Conservation (phyloP, 495 filamentous ascomycete species). For the Lophiotrema nucula region DNA sequence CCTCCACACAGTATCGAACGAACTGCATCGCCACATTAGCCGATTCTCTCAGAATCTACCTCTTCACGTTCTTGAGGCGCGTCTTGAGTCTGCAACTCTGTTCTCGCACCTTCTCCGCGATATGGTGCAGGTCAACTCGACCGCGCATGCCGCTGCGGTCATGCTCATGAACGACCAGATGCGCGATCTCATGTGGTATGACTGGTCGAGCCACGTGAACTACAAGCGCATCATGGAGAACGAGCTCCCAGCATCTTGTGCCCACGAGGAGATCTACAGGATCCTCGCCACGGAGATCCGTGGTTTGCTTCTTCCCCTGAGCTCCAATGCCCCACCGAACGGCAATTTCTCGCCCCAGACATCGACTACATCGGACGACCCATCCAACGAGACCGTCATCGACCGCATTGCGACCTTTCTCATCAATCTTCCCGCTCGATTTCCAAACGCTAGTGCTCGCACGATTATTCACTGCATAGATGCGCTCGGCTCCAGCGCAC, state of each 20-base stretch:
- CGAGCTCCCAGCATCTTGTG: conserved; percentile 51
- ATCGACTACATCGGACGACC: conserved; percentile 44
- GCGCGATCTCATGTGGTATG: conserved; percentile 86
- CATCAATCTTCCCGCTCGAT: conserved; percentile 67
- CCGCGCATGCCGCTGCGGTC: conserved; percentile 80
- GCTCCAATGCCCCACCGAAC: conserved; percentile 53
- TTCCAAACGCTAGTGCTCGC: conserved; percentile 65
- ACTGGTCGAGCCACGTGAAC: conserved; percentile 81
- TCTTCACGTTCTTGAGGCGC: conserved; percentile 76
- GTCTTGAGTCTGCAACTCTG: conserved; percentile 81
- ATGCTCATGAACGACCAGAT: conserved; percentile 70
- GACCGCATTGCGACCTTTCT: conserved; percentile 87
- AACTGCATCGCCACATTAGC: conserved; percentile 71
- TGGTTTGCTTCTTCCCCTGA: conserved; percentile 64
- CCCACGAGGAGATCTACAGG: conserved; percentile 65
- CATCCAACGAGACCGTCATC: conserved; percentile 57
- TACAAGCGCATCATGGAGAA: conserved; percentile 52
- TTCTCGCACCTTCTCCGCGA: conserved; percentile 84
- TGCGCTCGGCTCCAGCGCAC: conserved; percentile 63
- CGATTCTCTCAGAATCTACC: conserved; percentile 79
- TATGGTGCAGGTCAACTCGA: conserved; percentile 83
- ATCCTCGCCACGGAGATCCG: conserved; percentile 75
- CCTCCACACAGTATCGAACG: conserved; percentile 78
- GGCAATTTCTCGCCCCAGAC: conserved; percentile 53
- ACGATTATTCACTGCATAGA: conserved; percentile 70